Evolutionary conservation across 2,329 filamentous ascomycete species (phyloP).

Genomic region (Iodosphaeria phyllophila): DNA sequence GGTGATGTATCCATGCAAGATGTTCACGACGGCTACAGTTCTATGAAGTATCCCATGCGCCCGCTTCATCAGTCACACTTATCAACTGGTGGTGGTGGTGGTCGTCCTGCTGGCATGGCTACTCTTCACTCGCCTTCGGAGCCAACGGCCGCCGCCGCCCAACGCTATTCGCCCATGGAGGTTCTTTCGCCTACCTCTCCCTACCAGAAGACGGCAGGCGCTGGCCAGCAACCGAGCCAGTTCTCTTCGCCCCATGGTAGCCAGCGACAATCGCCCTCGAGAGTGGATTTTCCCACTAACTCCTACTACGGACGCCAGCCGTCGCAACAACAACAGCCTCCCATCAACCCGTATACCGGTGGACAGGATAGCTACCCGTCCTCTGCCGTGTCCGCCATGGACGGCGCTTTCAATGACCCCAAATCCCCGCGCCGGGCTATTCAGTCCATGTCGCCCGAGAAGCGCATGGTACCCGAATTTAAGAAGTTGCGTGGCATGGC

Average conservation of each 20-base stretch:
- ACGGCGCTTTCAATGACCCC: conserved; percentile 41
- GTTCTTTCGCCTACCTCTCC: conserved; percentile 63
- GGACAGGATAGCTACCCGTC: conserved; percentile 56
- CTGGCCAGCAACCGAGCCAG: conserved; percentile 22
- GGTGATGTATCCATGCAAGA: conserved; percentile 79
- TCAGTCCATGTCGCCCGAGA: conserved; percentile 21
- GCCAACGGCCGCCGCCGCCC: conserved; percentile 65
- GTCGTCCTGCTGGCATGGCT: conserved; percentile 19
- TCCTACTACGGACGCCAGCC: conserved; percentile 35
- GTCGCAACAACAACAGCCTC: conserved; percentile 47
- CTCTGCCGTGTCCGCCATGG: conserved; percentile 52
- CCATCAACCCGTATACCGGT: conserved; percentile 50
- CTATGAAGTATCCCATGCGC: conserved; percentile 71
- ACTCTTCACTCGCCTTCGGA: conserved; percentile 60
- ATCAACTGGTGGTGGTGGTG: conserved; percentile 21
- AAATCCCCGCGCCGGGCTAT: conserved; percentile 30
- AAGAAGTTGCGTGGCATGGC: conserved; percentile 52
- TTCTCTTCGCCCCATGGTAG: conserved; percentile 26
- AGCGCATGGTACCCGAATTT: conserved; percentile 73
- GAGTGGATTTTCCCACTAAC: conserved; percentile 40
- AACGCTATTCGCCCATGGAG: conserved; percentile 95
- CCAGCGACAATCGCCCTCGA: conserved; percentile 62
- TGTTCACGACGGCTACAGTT: conserved; percentile 60
- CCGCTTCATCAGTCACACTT: conserved; percentile 60
- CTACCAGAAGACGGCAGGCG: conserved; percentile 42